Percentiles rank a stretch among this genome's conserved stretches.
Conservation (phyloP, 2,329 filamentous ascomycete genomes). For the Phaeosphaeria sp. region DNA sequence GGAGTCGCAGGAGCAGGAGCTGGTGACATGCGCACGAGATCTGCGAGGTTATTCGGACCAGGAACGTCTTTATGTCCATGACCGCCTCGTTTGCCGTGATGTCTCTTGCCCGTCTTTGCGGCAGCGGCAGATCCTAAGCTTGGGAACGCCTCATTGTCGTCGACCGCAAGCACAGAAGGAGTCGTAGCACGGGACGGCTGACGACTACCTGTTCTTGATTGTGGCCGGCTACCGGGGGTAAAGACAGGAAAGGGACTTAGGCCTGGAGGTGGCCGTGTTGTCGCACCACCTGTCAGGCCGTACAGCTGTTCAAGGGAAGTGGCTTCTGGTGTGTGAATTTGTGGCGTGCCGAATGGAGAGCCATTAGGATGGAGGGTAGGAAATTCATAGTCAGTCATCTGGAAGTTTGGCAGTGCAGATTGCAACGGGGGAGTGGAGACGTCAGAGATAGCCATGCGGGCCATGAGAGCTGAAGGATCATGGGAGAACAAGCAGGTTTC, state of each 20-base stretch:
- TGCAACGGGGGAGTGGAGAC: slow-evolving; percentile 69
- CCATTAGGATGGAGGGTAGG: slow-evolving; percentile 68
- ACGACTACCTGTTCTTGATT: slow-evolving; percentile 84
- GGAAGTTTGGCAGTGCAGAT: slow-evolving; percentile 70
- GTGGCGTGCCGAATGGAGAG: slow-evolving; percentile 50
- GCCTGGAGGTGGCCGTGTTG: slow-evolving; percentile 69
- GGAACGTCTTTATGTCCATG: slow-evolving; percentile 67
- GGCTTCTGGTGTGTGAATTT: slow-evolving; percentile 50
- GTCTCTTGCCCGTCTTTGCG: slow-evolving; percentile 82
- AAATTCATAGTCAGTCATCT: slow-evolving; percentile 86
- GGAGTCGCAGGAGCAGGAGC: slow-evolving; percentile 71
- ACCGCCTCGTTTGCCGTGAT: slow-evolving; percentile 88
- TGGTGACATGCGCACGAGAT: slow-evolving; percentile 94
- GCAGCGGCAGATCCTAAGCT: slow-evolving; percentile 78
- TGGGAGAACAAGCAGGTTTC: slow-evolving; percentile 97
- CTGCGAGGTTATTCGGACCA: slow-evolving; percentile 78
- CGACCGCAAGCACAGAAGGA: slow-evolving; percentile 76
- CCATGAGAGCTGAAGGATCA: slow-evolving; percentile 86
- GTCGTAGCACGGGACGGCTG: slow-evolving; percentile 71
- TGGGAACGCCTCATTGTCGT: slow-evolving; percentile 95
- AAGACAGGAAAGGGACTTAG: slow-evolving; percentile 67
- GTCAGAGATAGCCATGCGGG: slow-evolving; percentile 77
- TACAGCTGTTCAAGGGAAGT: slow-evolving; percentile 53
- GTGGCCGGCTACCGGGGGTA: slow-evolving; percentile 69
- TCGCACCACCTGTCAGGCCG: slow-evolving; percentile 39